Base-by-base conservation (phyloP, 306 rosid species). In the Cicer judaicum region DNA sequence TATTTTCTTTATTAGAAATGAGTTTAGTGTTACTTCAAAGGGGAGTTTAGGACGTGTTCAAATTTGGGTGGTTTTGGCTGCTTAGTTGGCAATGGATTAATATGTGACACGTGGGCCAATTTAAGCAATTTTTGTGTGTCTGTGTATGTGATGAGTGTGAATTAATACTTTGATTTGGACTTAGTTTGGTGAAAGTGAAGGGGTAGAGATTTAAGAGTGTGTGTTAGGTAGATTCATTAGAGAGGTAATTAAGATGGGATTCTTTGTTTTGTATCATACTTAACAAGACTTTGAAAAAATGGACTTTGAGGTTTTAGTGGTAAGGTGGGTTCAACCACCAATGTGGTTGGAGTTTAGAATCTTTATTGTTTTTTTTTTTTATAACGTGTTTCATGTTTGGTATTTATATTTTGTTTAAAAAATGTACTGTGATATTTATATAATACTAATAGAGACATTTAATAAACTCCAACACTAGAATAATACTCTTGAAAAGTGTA, bases 251-350 rank as follows among this genome's bases (percentile, higher is more conserved):
- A 69, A 70, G 64, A 38, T 48, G 18, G 62, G 85, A 79, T 88
- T 72, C 92, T 70, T 44, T 74, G 60, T 77, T 84, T 87, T 89
- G 88, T 72, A 78, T 52, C 29, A 68, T 77, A 61, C 74, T 74
- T 72, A 38, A 71, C 68, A 73, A 52, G 38, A 63, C 61, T 68
- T 78, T 68, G 78, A 62, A 76, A 77, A 9, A 1, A 60, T 13
- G 48, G 55, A 61, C 38, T 2, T 43, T 49, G 49, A 48, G 19
- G 43, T 66, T 52, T 61, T 47, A 74, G 62, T 73, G 73, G 79
- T 18, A 48, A 63, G 76, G 18, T 34, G 72, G 84, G 91, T 91
- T 91, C 81, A 89, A 84, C 93, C 82, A 88, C 87, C 90, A 64
- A 82, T 74, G 59, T 36, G 75, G 89, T 88, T 88, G 89, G 86